Conservation (phyloP, 1,284 basidiomycete genomes). For the Taiwanofungus camphoratus region DNA sequence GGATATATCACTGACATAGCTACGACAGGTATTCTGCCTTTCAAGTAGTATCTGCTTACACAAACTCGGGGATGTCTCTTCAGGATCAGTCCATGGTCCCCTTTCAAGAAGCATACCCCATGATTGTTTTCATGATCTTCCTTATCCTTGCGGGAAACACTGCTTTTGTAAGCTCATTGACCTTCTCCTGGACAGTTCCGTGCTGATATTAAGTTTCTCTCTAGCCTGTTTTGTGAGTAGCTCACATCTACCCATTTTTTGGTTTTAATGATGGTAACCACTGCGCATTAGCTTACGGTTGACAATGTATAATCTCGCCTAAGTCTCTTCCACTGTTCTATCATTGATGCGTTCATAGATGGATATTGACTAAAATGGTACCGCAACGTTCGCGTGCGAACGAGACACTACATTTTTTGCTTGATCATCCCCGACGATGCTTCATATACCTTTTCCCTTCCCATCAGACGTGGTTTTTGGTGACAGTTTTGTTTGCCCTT, state of each 20-base stretch:
- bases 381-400: conserved; percentile 54
- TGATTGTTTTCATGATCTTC: conserved; percentile 63
- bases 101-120: conserved; percentile 81
- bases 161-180: conserved; percentile 63
- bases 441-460: conserved; percentile 95
- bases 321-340: not conserved
- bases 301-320: conserved; percentile 43
- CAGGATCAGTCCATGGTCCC: conserved; percentile 89
- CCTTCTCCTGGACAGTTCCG: conserved; percentile 1
- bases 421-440: conserved; percentile 95
- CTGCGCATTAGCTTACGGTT: conserved; percentile 48
- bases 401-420: conserved; percentile 86
- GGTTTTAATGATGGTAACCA: not conserved
- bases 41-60: conserved; percentile 84
- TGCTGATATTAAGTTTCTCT: conserved; percentile 11
- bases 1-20: not conserved
- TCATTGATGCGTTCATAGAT: conserved; percentile 40
- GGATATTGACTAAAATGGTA: conserved; percentile 65
- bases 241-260: not conserved
- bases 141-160: conserved; percentile 91
- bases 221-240: conserved; percentile 69
- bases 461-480: conserved; percentile 91
- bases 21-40: conserved; percentile 83
- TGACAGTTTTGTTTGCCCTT: conserved; percentile 60
- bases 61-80: conserved; percentile 86